Evolutionary conservation across 139 green algal genomes (phyloP).

Genomic region (Tetradesmus obliquus): DNA sequence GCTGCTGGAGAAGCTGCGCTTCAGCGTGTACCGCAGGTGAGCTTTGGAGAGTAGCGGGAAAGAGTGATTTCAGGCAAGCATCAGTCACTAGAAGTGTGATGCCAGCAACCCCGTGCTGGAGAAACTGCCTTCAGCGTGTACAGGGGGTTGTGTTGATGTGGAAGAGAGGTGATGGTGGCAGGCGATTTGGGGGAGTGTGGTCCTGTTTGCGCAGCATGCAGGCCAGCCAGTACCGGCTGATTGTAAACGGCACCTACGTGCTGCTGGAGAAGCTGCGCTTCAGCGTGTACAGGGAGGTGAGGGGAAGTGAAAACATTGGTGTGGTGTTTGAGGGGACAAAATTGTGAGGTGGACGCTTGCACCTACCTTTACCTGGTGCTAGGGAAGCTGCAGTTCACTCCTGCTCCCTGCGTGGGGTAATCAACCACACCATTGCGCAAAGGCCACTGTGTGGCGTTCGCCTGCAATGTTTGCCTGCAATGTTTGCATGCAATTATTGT

Average conservation of each 20-base stretch:
- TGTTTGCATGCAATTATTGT: too few relatives aligned
- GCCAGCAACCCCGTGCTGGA: too few relatives aligned
- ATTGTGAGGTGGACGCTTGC: not conserved
- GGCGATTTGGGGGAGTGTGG: too few relatives aligned
- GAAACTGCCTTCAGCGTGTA: too few relatives aligned
- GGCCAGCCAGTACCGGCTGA: not conserved
- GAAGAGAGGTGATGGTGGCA: too few relatives aligned
- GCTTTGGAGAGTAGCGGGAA: not conserved
- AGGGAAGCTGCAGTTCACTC: not conserved
- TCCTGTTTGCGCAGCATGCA: constrained; percentile 4
- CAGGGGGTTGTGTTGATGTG: too few relatives aligned
- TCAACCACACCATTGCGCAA: not conserved
- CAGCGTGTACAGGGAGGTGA: constrained; percentile 17
- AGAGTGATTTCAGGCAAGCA: too few relatives aligned
- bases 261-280: constrained; percentile 35
- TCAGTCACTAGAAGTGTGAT: too few relatives aligned
- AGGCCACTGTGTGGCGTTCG: not conserved
- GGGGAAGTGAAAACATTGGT: not conserved
- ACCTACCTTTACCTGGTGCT: not conserved
- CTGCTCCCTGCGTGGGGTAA: not conserved
- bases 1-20: constrained; percentile 37
- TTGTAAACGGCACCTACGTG: constrained; percentile 27
- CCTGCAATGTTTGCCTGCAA: not conserved
- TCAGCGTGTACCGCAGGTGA: constrained; percentile 32
- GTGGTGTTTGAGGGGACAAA: not conserved